Evolutionary conservation across 331 rosid genomes (phyloP), one percentile per base, ranked within the genome.

Genomic region (Malus hybrid): DNA sequence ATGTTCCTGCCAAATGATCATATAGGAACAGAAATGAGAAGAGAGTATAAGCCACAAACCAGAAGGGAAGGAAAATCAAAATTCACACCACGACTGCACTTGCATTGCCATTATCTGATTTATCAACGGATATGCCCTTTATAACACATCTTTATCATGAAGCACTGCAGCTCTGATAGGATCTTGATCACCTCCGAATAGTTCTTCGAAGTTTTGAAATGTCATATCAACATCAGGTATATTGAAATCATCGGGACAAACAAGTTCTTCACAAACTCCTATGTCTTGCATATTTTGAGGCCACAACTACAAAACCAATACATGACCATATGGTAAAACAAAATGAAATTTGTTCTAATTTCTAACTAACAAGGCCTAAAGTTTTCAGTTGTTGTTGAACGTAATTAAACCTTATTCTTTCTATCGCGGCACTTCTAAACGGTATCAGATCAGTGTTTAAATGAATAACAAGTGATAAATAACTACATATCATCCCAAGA

Each of bases 211-310:
- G 82, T 85, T 91, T 78, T 61, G 90, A 86, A 93, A 91, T 15
- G 97, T 88, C 78, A 87, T 85, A 77, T 93, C 96, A 74, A 93
- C 90, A 29, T 93, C 98, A 34, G 98, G 98, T 36, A 93, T 87
- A 83, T 88, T 73, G 69, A 93, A 88, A 85, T 88, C 96, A 66
- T 91, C 39, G 4, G 30, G 70, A 56, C 75, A 86, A 61, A 81
- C 82, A 79, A 91, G 83, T 61, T 91, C 98, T 79, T 89, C 93
- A 33, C 98, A 93, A 73, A 93, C 90, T 62, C 97, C 97, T 12
- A 93, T 90, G 83, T 93, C 96, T 85, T 93, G 93, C 85, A 93
- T 91, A 70, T 88, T 89, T 82, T 91, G 97, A 76, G 93, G 80
- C 98, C 98, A 93, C 56, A 91, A 52, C 97, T 93, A 87, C 87